Conservation (phyloP, 2,329 filamentous ascomycete genomes). For the Thelonectria discophora region DNA sequence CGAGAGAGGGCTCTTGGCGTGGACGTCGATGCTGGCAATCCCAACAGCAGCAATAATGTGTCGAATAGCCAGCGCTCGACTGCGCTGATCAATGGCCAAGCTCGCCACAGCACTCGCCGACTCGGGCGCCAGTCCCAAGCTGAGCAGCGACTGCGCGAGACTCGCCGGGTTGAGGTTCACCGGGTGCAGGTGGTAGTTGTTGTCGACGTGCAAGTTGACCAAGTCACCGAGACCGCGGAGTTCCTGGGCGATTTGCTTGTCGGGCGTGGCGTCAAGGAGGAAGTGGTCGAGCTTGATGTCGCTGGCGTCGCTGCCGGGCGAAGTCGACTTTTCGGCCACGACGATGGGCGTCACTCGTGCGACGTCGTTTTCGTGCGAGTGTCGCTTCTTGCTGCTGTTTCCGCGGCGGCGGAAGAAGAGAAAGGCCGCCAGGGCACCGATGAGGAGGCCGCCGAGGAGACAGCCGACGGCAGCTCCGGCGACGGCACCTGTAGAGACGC, state of each 20-base stretch:
- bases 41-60: slow-evolving; percentile 50
- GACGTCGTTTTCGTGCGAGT: neutral
- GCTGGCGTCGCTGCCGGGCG: neutral
- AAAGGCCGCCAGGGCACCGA: slow-evolving; percentile 40
- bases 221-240: slow-evolving; percentile 47
- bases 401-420: slow-evolving; percentile 36
- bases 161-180: slow-evolving; percentile 25
- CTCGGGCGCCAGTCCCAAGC: slow-evolving; percentile 40
- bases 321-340: neutral
- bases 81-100: slow-evolving; percentile 46
- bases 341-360: neutral
- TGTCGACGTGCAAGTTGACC: slow-evolving; percentile 52
- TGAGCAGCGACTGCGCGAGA: slow-evolving; percentile 37
- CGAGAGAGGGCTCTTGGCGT: slow-evolving; percentile 42
- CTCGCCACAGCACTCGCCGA: slow-evolving; percentile 35
- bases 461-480: slow-evolving; percentile 46
- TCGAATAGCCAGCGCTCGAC: slow-evolving; percentile 46
- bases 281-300: slow-evolving; percentile 47
- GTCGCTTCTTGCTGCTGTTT: neutral
- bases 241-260: slow-evolving; percentile 47
- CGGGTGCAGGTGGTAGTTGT: slow-evolving; percentile 48
- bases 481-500: slow-evolving; percentile 32
- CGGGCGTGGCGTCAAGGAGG: slow-evolving; percentile 48
- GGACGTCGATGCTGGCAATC: slow-evolving; percentile 48
- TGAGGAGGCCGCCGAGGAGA: slow-evolving; percentile 39